These are phyloP conservation scores for Aspergillus eucalypticola DNA, from an alignment of 2,329 filamentous ascomycete genomes.

Conservation along the genomic window DNA sequence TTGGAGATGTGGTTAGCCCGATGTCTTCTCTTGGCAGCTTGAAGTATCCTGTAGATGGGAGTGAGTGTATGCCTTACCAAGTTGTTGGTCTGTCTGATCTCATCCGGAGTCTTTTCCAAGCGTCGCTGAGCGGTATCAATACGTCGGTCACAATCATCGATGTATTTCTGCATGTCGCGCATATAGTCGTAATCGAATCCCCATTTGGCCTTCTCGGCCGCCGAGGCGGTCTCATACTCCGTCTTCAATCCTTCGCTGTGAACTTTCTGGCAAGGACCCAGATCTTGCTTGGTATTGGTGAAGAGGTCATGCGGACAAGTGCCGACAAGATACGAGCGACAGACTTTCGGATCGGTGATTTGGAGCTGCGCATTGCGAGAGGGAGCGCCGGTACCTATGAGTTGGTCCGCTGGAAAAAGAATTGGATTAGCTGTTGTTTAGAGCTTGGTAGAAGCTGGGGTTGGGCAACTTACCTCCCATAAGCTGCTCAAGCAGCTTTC, in stretches of 20 bases:
- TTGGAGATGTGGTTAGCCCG: neutral
- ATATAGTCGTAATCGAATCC: conserved; percentile 97
- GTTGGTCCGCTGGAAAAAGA: conserved; percentile 53
- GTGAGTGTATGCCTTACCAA: conserved; percentile 53
- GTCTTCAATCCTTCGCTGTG: conserved; percentile 86
- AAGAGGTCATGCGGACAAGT: conserved; percentile 98
- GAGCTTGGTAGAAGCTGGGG: neutral
- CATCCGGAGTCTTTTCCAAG: conserved; percentile 95
- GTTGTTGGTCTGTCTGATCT: conserved; percentile 92
- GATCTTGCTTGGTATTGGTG: conserved; percentile 98
- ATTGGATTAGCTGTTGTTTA: conserved; percentile 28
- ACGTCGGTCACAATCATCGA: conserved; percentile 91
- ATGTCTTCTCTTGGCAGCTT: neutral
- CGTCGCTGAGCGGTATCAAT: conserved; percentile 88
- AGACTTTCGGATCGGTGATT: conserved; percentile 90
- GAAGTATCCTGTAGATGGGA: neutral
- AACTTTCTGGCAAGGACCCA: conserved; percentile 83
- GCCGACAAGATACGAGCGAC: conserved; percentile 88
- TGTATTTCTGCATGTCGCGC: conserved; percentile 92
- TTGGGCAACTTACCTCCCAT: conserved; percentile 54
- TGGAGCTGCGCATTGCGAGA: conserved; percentile 78
- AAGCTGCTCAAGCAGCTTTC: conserved; percentile 96
- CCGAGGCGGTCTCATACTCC: conserved; percentile 77
- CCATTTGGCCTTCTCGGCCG: conserved; percentile 71
- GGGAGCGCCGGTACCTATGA: conserved; percentile 75